A percentile compares a stretch with the other conserved stretches of the same genome.
Conservation (phyloP, 2,329 filamentous ascomycete genomes). For the Hawksworthiomyces lignivorus region DNA sequence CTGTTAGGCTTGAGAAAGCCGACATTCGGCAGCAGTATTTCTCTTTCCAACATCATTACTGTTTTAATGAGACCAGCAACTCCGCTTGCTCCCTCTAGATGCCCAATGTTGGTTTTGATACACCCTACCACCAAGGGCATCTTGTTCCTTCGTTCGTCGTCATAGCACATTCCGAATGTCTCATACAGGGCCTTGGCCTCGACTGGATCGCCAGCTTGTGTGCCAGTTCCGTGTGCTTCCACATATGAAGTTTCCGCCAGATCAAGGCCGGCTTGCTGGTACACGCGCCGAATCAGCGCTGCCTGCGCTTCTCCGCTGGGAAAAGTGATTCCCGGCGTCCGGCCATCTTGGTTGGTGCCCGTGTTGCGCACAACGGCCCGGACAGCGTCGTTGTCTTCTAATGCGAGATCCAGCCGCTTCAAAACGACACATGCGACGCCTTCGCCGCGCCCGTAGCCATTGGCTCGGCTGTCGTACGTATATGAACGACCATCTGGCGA, state of each 20-base stretch:
- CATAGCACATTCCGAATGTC: constrained; percentile 20
- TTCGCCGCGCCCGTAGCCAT: constrained; percentile 45
- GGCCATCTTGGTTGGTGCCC: constrained; percentile 16
- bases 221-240: constrained; percentile 34
- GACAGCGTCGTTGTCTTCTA: constrained; percentile 29
- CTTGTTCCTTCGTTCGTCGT: neutral
- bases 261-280: constrained; percentile 13
- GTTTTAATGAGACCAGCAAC: constrained; percentile 36
- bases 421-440: constrained; percentile 36
- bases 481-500: constrained; percentile 13
- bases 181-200: constrained; percentile 28
- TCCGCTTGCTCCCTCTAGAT: constrained; percentile 39
- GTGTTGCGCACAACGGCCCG: constrained; percentile 23
- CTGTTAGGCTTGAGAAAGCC: constrained; percentile 38
- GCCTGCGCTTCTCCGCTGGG: constrained; percentile 21
- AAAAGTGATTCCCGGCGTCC: constrained; percentile 15
- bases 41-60: constrained; percentile 30
- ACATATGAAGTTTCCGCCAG: constrained; percentile 22
- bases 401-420: constrained; percentile 30
- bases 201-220: constrained; percentile 23
- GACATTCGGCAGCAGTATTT: constrained; percentile 27
- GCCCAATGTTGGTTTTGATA: constrained; percentile 35
- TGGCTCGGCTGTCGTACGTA: constrained; percentile 32
- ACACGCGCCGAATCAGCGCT: constrained; percentile 13
- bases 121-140: constrained; percentile 23